phyloP scores from a whole-genome alignment of 768 basidiomycete genomes.

The Pluteus cervinus region DNA sequence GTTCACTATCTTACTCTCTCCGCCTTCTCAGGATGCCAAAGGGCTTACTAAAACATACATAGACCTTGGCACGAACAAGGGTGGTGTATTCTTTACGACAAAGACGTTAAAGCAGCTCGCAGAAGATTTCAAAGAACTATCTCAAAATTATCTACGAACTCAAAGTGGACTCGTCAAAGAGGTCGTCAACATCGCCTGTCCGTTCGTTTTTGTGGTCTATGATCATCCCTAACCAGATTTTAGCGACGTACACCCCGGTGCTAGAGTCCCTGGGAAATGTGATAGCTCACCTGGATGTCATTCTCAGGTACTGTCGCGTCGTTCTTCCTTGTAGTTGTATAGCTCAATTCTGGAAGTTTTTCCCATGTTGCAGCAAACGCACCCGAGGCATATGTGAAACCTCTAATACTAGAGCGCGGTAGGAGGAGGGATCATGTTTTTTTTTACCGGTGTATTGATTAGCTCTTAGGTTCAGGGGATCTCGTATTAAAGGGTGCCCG shows the following conservation, averaged over 20 bases:
- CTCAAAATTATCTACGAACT: constrained; percentile 62
- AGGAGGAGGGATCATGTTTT: constrained; percentile 8
- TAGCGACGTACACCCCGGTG: constrained; percentile 89
- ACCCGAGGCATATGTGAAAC: constrained; percentile 85
- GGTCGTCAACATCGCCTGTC: constrained; percentile 88
- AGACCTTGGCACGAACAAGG: constrained; percentile 81
- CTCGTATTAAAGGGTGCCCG: constrained; percentile 80
- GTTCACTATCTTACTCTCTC: background rate
- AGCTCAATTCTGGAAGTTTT: constrained; percentile 47
- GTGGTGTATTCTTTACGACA: constrained; percentile 88
- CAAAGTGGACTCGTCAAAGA: constrained; percentile 87
- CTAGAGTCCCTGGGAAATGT: constrained; percentile 79
- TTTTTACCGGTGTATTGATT: background rate
- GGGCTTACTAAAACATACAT: constrained; percentile 65
- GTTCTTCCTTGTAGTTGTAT: background rate
- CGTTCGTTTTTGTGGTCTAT: constrained; percentile 14
- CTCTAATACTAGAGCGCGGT: constrained; percentile 75
- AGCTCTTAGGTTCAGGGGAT: constrained; percentile 61
- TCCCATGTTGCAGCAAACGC: constrained; percentile 89
- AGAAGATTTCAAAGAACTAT: constrained; percentile 64
- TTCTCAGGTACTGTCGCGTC: constrained; percentile 58
- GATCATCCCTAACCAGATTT: background rate
- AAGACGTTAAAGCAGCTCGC: constrained; percentile 62
- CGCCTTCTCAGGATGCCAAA: constrained; percentile 67
- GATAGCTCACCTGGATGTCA: constrained; percentile 88